These are phyloP conservation scores for Rutidosis leptorrhynchoides DNA, from an alignment of 129 eudicot species.

Conservation along the genomic window DNA sequence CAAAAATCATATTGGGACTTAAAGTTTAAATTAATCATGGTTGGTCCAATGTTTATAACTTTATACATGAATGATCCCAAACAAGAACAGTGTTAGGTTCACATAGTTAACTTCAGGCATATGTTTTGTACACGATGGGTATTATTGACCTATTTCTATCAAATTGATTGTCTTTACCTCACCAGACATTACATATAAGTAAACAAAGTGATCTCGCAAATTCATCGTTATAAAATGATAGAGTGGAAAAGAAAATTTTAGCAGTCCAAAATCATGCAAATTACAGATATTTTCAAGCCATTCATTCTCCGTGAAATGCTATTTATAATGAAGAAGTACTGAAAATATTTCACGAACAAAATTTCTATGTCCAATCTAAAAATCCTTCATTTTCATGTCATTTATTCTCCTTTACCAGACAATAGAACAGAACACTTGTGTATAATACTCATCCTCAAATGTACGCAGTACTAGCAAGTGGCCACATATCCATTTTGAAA, in stretches of 20 bases:
- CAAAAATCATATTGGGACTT: too few relatives aligned
- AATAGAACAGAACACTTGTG: background rate
- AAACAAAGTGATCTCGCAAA: background rate
- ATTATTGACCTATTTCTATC: background rate
- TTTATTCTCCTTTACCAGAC: background rate
- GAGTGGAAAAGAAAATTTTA: background rate
- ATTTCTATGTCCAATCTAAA: background rate
- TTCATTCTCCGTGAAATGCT: too few relatives aligned
- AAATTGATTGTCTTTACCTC: background rate
- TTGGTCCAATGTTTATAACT: too few relatives aligned
- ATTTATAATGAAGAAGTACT: too few relatives aligned
- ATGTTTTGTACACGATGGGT: too few relatives aligned
- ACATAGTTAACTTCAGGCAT: too few relatives aligned
- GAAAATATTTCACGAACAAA: background rate
- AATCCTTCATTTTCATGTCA: slow-evolving; percentile 1
- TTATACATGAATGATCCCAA: too few relatives aligned
- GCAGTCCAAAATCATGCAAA: slow-evolving; percentile 13
- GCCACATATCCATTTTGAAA: too few relatives aligned
- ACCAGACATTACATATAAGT: background rate
- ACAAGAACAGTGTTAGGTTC: too few relatives aligned
- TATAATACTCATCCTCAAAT: background rate
- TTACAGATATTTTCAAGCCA: background rate
- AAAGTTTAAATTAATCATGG: too few relatives aligned
- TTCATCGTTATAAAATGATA: too few relatives aligned
- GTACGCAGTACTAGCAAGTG: slow-evolving; percentile 1